These are phyloP conservation scores for Saccharomycopsis fibuligera DNA, from an alignment of 805 yeast species.

Conservation along the genomic window DNA sequence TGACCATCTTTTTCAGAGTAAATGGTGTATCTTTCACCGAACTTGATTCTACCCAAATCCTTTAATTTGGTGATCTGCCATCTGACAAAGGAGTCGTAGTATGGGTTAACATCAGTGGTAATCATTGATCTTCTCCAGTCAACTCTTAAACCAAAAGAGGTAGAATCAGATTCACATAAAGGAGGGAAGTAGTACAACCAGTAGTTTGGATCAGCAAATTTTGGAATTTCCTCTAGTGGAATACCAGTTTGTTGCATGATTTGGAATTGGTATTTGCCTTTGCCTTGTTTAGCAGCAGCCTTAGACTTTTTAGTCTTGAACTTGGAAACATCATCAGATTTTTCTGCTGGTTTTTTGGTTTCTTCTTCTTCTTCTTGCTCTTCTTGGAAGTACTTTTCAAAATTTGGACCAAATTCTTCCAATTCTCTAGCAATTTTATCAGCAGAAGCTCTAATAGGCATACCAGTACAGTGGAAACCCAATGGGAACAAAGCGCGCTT, in stretches of 20 bases:
- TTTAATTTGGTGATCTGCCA: conserved; percentile 93
- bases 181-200: conserved; percentile 95
- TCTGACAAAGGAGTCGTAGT: conserved; percentile 88
- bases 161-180: conserved; percentile 73
- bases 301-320: conserved; percentile 90
- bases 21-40: conserved; percentile 96
- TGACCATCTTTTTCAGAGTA: conserved; percentile 98
- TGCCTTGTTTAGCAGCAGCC: conserved; percentile 89
- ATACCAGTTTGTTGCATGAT: conserved; percentile 95
- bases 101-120: conserved; percentile 92
- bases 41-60: conserved; percentile 85
- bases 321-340: conserved; percentile 76
- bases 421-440: conserved; percentile 91
- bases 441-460: conserved; percentile 95
- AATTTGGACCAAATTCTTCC: conserved; percentile 83
- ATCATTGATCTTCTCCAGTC: conserved; percentile 97
- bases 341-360: conserved; percentile 24
- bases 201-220: conserved; percentile 86
- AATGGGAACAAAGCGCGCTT: conserved; percentile 88
- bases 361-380: conserved; percentile 40
- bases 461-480: conserved; percentile 99
- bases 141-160: conserved; percentile 80
- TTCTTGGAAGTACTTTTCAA: conserved; percentile 46
- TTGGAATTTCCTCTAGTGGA: conserved; percentile 70
- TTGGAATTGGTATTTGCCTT: conserved; percentile 91